phyloP scores from a whole-genome alignment of 2,329 filamentous ascomycete genomes.

The Daldinia eschscholtzii region DNA sequence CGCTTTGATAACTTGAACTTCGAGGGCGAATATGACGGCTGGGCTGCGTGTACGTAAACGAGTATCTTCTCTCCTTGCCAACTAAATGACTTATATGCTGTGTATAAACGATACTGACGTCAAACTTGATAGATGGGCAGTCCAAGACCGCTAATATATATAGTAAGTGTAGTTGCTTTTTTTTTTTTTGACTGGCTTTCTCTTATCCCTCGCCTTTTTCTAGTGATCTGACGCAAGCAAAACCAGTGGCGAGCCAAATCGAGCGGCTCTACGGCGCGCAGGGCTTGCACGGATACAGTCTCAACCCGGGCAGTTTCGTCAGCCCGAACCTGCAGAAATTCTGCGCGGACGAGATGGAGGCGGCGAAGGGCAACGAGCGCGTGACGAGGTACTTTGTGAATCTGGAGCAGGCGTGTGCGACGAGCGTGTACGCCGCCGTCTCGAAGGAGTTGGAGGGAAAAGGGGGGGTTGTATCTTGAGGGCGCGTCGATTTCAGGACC shows the following conservation, averaged over 20 bases:
- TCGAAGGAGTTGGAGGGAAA: slow-evolving; percentile 53
- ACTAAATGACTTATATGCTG: not conserved
- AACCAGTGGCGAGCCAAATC: slow-evolving; percentile 59
- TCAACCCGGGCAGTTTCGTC: slow-evolving; percentile 61
- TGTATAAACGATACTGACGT: not conserved
- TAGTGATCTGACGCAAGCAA: not conserved
- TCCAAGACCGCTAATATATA: slow-evolving; percentile 3
- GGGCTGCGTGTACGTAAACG: not conserved
- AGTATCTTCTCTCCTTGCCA: not conserved
- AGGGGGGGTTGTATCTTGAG: slow-evolving; percentile 2
- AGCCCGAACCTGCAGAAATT: slow-evolving; percentile 51
- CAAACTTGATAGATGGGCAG: not conserved
- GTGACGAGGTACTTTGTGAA: slow-evolving; percentile 49
- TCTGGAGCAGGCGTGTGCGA: slow-evolving; percentile 59
- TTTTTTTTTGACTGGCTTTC: too few relatives aligned
- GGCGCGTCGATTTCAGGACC: slow-evolving; percentile 48
- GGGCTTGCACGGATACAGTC: slow-evolving; percentile 57
- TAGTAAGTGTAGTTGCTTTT: not conserved
- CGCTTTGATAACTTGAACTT: not conserved
- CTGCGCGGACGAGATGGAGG: slow-evolving; percentile 42
- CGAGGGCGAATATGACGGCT: not conserved
- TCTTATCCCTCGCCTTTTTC: not conserved
- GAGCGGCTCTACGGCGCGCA: slow-evolving; percentile 59
- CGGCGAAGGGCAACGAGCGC: slow-evolving; percentile 22
- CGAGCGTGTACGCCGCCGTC: slow-evolving; percentile 59